phyloP scores from a whole-genome alignment of 2,329 filamentous ascomycete species.

The Hirsutella thompsonii region DNA sequence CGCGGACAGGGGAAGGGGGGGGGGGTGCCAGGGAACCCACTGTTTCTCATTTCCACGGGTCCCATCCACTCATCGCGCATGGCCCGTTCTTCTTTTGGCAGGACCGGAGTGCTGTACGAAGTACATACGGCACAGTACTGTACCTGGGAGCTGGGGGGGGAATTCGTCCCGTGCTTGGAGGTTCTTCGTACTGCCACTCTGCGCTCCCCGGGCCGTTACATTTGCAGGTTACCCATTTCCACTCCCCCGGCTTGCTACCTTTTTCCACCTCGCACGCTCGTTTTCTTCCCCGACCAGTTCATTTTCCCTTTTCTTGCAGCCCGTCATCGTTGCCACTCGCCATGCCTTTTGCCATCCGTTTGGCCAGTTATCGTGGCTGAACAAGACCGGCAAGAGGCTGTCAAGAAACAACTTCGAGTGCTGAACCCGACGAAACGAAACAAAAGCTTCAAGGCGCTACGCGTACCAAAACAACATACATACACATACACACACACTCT shows the following conservation, averaged over 20 bases:
- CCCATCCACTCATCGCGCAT: not conserved
- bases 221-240: no score
- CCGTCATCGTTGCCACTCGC: slow-evolving; percentile 5
- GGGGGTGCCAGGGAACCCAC: not conserved
- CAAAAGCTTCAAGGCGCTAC: not conserved
- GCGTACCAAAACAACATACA: not conserved
- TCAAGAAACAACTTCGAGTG: not conserved
- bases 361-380: slow-evolving; percentile 6
- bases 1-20: no score
- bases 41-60: not conserved
- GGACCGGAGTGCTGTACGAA: no score
- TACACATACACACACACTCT: no score
- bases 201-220: no score
- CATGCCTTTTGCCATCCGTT: slow-evolving; percentile 7
- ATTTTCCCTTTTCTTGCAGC: slow-evolving; percentile 3
- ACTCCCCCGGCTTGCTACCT: no score
- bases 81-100: no score
- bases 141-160: no score
- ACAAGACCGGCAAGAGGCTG: slow-evolving; percentile 1
- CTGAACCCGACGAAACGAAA: slow-evolving; percentile 3
- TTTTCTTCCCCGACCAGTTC: not conserved
- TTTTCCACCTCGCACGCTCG: not conserved
- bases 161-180: no score
- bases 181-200: no score
- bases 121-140: no score